Evolutionary conservation across 345 rosid genomes (phyloP).

Genomic region (Ceriops tagal): DNA sequence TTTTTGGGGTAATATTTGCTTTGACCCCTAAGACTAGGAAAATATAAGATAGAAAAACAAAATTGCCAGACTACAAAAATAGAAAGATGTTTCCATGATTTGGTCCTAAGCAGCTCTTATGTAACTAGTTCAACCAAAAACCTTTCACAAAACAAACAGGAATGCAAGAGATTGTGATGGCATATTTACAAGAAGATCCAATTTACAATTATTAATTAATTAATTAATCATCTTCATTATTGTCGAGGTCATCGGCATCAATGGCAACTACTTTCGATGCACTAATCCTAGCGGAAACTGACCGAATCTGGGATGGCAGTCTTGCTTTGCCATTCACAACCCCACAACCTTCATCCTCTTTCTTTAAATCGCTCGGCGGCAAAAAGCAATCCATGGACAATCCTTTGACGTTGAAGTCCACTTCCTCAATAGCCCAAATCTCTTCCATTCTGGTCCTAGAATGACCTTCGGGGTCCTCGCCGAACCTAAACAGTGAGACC

Average conservation of each 20-base stretch:
- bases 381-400: constrained; percentile 82
- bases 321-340: constrained; percentile 29
- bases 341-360: constrained; percentile 50
- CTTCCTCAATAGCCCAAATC: constrained; percentile 81
- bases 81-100: too few species aligned
- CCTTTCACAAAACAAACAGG: too few species aligned
- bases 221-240: constrained; percentile 26
- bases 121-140: too few species aligned
- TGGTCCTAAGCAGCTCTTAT: too few species aligned
- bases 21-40: too few species aligned
- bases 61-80: too few species aligned
- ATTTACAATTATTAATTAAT: not conserved
- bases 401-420: constrained; percentile 89
- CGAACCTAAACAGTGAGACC: constrained; percentile 62
- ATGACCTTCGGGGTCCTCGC: constrained; percentile 56
- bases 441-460: constrained; percentile 92
- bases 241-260: constrained; percentile 39
- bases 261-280: constrained; percentile 62
- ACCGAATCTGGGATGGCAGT: constrained; percentile 45
- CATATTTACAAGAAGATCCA: not conserved
- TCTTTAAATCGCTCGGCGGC: constrained; percentile 83
- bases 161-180: too few species aligned
- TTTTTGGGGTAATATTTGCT: too few species aligned
- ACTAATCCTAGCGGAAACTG: constrained; percentile 46
- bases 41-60: too few species aligned